Base-by-base conservation (phyloP, 2,329 filamentous ascomycete species). In the Myriangium duriaei region DNA sequence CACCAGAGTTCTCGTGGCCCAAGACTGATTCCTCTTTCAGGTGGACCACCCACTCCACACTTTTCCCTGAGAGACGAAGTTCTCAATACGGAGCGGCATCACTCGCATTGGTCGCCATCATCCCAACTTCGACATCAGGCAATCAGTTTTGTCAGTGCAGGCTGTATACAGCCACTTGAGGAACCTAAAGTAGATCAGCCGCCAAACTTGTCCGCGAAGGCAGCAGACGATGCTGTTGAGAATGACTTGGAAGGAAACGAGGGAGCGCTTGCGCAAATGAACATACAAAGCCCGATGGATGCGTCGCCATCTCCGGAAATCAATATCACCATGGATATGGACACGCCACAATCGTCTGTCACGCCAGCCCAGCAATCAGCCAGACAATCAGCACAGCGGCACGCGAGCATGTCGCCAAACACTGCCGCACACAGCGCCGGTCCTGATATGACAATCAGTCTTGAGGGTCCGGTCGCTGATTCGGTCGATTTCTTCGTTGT, bases 101-200 rank as follows among this genome's bases (percentile, higher is more conserved):
- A 59, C 29, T 60, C 58, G 18, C 53, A 60, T 32, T 68, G 65
- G 55, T 62, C 64, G 39, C 54, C 63, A 3, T 62, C 64, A 43
- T 56, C 59, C 34, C 66, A 65, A 45, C 60, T 80, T 34, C 65
- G 76, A 42, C 58, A 77, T 47, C 62, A 67, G 38, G 60, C 61
- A 15, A 65, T 81, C 35, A 53, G 58, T 2, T 81, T 81, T 50
- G 67, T 81, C 42, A 76, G 72, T 51, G 74, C 72, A 21, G 73
- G 72, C 14, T 58, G 56, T 29, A 54, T 67, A 37, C 54, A 64
- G 24, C 56, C 62, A 3, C 29, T 42, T 3, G 36, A 42, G 2
- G 48, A 53, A 32, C 40, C 47, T 14, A 48, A 59, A 38, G 21
- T 40, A 6, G 43, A 56, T 39, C 55, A 55, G 39, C 49, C 56